A percentile compares a stretch with the other conserved stretches of the same genome.
phyloP scores from a whole-genome alignment of 2,329 filamentous ascomycete genomes.

The Xylaria hypoxylon region DNA sequence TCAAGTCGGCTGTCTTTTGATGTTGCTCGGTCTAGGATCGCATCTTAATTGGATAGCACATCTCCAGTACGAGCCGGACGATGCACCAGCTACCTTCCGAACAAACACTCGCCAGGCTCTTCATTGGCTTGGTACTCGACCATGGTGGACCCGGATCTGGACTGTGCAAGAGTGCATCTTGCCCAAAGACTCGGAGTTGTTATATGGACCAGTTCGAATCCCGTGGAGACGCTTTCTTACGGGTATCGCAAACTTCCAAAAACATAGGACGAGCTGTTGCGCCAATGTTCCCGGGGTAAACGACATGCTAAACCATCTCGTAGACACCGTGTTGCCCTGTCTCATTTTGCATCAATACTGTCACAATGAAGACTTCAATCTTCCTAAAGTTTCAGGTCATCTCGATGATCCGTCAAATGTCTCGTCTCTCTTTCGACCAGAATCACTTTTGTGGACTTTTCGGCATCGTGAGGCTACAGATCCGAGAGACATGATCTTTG shows the following conservation, averaged over 20 bases:
- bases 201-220: constrained; percentile 26
- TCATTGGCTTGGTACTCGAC: constrained; percentile 30
- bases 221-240: constrained; percentile 26
- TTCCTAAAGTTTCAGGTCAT: neutral
- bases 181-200: constrained; percentile 21
- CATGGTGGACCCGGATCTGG: constrained; percentile 33
- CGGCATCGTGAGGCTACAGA: constrained; percentile 28
- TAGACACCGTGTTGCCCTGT: constrained; percentile 26
- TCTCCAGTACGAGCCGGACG: constrained; percentile 25
- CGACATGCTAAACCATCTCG: constrained; percentile 28
- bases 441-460: constrained; percentile 33
- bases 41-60: constrained; percentile 24
- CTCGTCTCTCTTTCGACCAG: constrained; percentile 23
- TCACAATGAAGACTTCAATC: constrained; percentile 13
- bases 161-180: constrained; percentile 34
- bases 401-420: constrained; percentile 17
- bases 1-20: constrained; percentile 24
- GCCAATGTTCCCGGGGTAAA: constrained; percentile 24
- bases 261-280: constrained; percentile 31
- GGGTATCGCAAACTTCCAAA: constrained; percentile 31
- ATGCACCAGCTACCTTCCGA: constrained; percentile 24
- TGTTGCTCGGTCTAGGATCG: constrained; percentile 13
- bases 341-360: constrained; percentile 26
- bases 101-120: constrained; percentile 28
- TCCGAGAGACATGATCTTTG: constrained; percentile 29